A percentile compares a stretch with the other conserved stretches of the same genome.
Evolutionary conservation across 2,329 filamentous ascomycete genomes (phyloP).

Genomic region (Colletotrichum cereale): DNA sequence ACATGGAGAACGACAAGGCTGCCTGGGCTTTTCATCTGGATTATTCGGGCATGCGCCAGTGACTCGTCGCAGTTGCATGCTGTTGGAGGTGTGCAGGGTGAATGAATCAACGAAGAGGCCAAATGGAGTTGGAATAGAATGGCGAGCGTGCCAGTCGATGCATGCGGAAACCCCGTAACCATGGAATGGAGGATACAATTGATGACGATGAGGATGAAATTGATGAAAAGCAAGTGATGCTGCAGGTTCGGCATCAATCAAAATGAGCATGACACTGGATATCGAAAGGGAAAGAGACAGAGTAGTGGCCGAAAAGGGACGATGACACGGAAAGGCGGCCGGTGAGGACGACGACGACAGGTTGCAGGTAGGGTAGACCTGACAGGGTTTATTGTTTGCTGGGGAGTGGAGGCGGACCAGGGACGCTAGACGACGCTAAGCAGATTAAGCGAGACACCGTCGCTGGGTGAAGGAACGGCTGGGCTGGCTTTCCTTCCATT

Average conservation of each 20-base stretch:
- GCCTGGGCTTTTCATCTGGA: neutral
- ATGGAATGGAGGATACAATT: neutral
- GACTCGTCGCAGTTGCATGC: neutral
- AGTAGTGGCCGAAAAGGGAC: slow-evolving; percentile 22
- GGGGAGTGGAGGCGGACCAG: slow-evolving; percentile 39
- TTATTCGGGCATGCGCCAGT: neutral
- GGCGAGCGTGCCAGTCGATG: neutral
- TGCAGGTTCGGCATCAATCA: neutral
- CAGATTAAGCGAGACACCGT: slow-evolving; percentile 41
- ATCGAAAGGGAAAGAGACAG: slow-evolving; percentile 10
- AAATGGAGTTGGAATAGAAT: neutral
- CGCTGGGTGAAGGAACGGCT: slow-evolving; percentile 40
- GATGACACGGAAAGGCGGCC: slow-evolving; percentile 17
- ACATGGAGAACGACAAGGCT: neutral
- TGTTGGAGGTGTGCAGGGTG: neutral
- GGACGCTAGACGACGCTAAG: slow-evolving; percentile 40
- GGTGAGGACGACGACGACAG: slow-evolving; percentile 26
- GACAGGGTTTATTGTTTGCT: slow-evolving; percentile 40
- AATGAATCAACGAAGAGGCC: neutral
- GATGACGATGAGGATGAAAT: neutral
- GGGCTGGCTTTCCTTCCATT: slow-evolving; percentile 41
- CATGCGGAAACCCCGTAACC: neutral
- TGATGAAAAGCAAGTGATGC: neutral
- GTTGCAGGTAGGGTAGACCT: slow-evolving; percentile 6
- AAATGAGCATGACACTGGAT: neutral